Conservation (phyloP, 1,284 basidiomycete genomes). For the Tilletia setariae region DNA sequence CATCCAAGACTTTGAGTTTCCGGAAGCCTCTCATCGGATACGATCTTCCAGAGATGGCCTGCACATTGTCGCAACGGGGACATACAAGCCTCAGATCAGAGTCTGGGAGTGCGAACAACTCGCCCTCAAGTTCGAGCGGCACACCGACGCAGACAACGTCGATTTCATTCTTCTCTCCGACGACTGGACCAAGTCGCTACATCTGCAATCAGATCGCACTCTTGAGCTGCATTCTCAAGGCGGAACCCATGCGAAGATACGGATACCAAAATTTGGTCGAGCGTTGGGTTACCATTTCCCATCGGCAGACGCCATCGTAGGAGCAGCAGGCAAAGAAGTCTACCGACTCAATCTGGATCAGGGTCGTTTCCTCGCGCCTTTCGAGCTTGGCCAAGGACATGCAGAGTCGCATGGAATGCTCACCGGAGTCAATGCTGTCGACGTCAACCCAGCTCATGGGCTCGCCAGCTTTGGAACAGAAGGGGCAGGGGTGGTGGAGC, state of each 20-base stretch:
- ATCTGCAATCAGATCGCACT: slow-evolving; percentile 92
- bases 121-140: slow-evolving; percentile 72
- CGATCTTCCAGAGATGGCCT: slow-evolving; percentile 87
- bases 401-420: slow-evolving; percentile 45
- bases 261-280: slow-evolving; percentile 91
- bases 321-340: slow-evolving; percentile 76
- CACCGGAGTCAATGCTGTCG: slow-evolving; percentile 81
- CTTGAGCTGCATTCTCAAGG: slow-evolving; percentile 91
- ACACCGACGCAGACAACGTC: slow-evolving; percentile 93
- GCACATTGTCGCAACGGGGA: slow-evolving; percentile 88
- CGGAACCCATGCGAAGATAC: slow-evolving; percentile 83
- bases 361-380: slow-evolving; percentile 69
- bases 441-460: slow-evolving; percentile 91
- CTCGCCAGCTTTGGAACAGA: slow-evolving; percentile 85
- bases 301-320: slow-evolving; percentile 73
- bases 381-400: slow-evolving; percentile 29
- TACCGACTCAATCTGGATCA: slow-evolving; percentile 94
- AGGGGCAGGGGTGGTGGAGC: slow-evolving; percentile 74
- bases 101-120: slow-evolving; percentile 94
- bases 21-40: slow-evolving; percentile 88
- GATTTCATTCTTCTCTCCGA: slow-evolving; percentile 94
- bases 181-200: slow-evolving; percentile 99
- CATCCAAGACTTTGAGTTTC: slow-evolving; percentile 87
- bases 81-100: slow-evolving; percentile 95
- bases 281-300: slow-evolving; percentile 84